These are phyloP conservation scores for Kodamaea alishanica DNA, from an alignment of 1,139 yeast genomes.

Conservation along the genomic window DNA sequence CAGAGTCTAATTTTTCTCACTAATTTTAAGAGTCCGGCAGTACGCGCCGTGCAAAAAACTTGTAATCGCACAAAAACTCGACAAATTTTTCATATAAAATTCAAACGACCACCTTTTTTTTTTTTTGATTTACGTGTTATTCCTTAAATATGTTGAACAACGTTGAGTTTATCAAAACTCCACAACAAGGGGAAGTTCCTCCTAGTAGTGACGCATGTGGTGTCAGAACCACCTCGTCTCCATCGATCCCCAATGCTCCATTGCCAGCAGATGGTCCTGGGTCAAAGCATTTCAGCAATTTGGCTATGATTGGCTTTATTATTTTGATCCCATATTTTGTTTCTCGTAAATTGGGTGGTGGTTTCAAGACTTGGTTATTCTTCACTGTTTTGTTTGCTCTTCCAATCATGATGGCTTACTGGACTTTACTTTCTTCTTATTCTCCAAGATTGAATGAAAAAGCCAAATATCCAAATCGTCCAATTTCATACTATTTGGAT, in stretches of 20 bases:
- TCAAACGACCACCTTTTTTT: neutral
- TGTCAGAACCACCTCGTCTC: constrained; percentile 58
- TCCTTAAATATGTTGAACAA: constrained; percentile 30
- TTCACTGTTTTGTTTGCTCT: constrained; percentile 50
- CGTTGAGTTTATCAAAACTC: constrained; percentile 58
- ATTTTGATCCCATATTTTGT: constrained; percentile 63
- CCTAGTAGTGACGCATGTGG: constrained; percentile 52
- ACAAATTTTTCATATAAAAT: neutral
- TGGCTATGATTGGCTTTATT: constrained; percentile 48
- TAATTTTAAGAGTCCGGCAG: too few species aligned
- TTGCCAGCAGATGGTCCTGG: constrained; percentile 94
- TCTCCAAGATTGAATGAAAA: constrained; percentile 83
- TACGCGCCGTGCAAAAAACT: too few species aligned
- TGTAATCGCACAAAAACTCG: too few species aligned
- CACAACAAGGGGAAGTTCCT: constrained; percentile 46
- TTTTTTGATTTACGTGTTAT: neutral
- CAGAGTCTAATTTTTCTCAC: too few species aligned
- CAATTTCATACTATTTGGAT: constrained; percentile 75
- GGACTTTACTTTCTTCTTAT: constrained; percentile 74
- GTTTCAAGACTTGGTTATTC: constrained; percentile 62
- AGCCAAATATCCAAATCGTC: constrained; percentile 70
- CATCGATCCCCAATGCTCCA: constrained; percentile 81
- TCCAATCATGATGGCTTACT: constrained; percentile 76
- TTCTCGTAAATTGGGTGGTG: constrained; percentile 68
- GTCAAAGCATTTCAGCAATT: constrained; percentile 68